Evolutionary conservation across 2,329 filamentous ascomycete species (phyloP), one percentile per base, ranked within the genome.

Genomic region (Raffaelea arxii): DNA sequence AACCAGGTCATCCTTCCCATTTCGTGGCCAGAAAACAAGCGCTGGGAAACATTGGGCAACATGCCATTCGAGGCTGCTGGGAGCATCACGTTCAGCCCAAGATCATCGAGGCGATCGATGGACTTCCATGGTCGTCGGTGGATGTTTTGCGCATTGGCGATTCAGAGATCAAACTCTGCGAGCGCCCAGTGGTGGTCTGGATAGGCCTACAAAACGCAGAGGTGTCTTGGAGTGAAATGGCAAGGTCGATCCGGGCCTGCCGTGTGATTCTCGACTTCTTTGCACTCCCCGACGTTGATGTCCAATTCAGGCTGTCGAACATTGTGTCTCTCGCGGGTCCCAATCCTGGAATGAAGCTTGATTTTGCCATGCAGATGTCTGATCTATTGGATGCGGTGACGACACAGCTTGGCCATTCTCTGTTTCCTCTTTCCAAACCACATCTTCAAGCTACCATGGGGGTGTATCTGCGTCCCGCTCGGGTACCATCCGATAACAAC

Each of bases 11-110:
- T 18, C n/a, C 35, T 18, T 37, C 35, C 7, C 35, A 37, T 37
- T 37, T 37, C 35, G 35, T 37, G 35, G 35, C 35, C 12, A 18
- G 9, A 10, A 37, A 37, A 18, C 37, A 39, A 39, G 37, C 37
- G 19, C 19, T 39, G 37, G 37, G 37, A 39, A 39, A 39, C 19
- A 21, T 39, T 21, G 37, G 37, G n/a, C n/a, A 11, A 22, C 37
- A 39, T 39, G n/a, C 37, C 18, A 39, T 39, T 22, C n/a, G 37
- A 39, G 18, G 19, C 37, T 39, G 37, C 18, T 39, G 37, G 37
- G 37, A 39, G 37, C 37, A 22, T 39, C 19, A 39, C 19, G 37
- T 39, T 19, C 37, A 39, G 37, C 37, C 37, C n/a, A 39, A 39
- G 19, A 39, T 39, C 37, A 39, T 39, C 12, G n/a, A n/a, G 19